Evolutionary conservation across 345 rosid genomes (phyloP), one percentile per base, ranked within the genome.

Genomic region (Salix purpurea): DNA sequence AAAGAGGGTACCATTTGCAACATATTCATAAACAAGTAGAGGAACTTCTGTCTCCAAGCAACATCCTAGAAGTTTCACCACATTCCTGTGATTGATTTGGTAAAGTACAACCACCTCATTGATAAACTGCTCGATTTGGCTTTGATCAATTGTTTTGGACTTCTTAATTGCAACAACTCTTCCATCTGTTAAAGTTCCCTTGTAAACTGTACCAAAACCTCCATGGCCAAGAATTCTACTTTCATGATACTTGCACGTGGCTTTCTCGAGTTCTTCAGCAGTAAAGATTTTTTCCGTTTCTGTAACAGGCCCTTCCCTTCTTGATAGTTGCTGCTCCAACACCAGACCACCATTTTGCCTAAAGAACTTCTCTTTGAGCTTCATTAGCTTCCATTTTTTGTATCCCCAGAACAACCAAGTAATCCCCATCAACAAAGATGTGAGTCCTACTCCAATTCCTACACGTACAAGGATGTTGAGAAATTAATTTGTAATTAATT

Each of bases 81-180:
- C 70, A 67, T 67, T 67, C n/a, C 46, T 67, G 37, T 67, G 46
- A 37, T 67, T 67, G 44, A 67, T 66, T 9, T 66, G 69, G 2
- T 19, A 28, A 16, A 66, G 37, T 7, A 66, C 36, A 6, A 66
- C 44, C 4, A 34, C 23, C 44, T 66, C 44, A 66, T 32, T 36
- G 40, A 66, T 18, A 36, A 66, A 66, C 14, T 42, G 46, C 37
- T 66, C 62, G 11, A 58, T 19, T 58, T 23, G n/a, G 62, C 62
- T 23, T 7, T 58, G 23, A 58, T 58, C 62, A 1, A 18, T 23
- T 18, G 11, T 23, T 58, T 58, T 58, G 26, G 62, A 58, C 62
- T 58, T 58, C 62, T 58, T 58, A 11, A 58, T 58, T 15, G 62
- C 62, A 18, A 58, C 62, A 21, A 15, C 1, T 21, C 62, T 58